phyloP scores from a whole-genome alignment of 2,329 filamentous ascomycete genomes.

The Fusarium acutatum region DNA sequence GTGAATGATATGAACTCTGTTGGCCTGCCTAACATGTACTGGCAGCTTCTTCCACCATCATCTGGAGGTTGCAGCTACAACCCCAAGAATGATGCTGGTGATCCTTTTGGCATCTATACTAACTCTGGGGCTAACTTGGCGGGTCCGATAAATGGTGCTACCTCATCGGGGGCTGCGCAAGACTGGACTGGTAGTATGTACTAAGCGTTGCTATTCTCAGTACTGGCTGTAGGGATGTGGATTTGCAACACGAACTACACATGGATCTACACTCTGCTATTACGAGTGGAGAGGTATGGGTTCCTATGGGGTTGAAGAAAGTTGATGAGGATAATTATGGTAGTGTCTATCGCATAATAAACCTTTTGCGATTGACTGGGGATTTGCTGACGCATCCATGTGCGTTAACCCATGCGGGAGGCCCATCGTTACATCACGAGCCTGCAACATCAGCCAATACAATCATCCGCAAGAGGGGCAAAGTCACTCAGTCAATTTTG shows the following conservation, averaged over 20 bases:
- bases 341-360: accelerated
- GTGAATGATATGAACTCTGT: not conserved
- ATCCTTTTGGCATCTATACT: not conserved
- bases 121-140: not conserved
- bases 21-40: not conserved
- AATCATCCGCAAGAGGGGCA: not conserved
- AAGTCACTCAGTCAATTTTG: not conserved
- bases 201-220: not conserved
- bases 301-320: not conserved
- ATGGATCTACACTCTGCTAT: accelerated
- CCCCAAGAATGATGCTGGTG: not conserved
- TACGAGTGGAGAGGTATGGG: accelerated
- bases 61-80: not conserved
- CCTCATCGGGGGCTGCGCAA: not conserved
- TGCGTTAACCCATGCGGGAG: no score
- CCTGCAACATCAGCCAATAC: no score
- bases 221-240: no score
- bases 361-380: not conserved
- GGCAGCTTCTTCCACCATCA: not conserved
- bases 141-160: not conserved
- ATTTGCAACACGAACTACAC: accelerated
- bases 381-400: not conserved
- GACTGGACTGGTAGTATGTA: not conserved
- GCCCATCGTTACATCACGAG: not conserved
- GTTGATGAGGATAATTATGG: no score